phyloP scores from a whole-genome alignment of 23 red algal genomes.

The Cyanidiococcus yangmingshanensis region DNA sequence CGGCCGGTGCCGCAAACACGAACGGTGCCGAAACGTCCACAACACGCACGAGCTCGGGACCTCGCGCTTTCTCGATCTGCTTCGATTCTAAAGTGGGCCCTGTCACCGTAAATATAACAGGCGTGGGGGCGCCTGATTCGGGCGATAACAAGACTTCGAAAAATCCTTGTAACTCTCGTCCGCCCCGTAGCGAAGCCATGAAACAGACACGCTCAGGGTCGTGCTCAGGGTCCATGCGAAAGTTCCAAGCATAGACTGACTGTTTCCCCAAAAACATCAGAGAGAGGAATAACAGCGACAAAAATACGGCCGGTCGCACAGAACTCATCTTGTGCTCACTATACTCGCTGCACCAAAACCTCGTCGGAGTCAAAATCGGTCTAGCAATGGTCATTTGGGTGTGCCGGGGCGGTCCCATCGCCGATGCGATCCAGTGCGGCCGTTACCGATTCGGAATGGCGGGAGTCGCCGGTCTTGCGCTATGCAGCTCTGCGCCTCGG shows the following conservation, averaged over 20 bases:
- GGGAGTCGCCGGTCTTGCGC: too few species aligned
- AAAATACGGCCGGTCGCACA: too few species aligned
- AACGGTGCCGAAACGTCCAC: slow-evolving; percentile 5
- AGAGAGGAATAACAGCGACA: too few species aligned
- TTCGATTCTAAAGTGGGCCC: slow-evolving; percentile 2
- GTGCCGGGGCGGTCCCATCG: too few species aligned
- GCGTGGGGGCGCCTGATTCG: neutral
- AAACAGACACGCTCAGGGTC: slow-evolving; percentile 13
- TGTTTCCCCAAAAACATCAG: too few species aligned
- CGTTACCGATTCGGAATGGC: neutral
- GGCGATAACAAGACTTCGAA: neutral
- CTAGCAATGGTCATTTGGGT: too few species aligned
- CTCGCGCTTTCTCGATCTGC: neutral
- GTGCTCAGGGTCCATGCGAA: neutral
- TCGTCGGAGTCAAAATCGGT: too few species aligned
- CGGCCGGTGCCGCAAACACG: slow-evolving; percentile 4
- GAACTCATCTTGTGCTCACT: too few species aligned
- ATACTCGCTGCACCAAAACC: too few species aligned
- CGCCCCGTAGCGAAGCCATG: neutral
- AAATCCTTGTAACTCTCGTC: slow-evolving; percentile 6
- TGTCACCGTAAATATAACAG: neutral
- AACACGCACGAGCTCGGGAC: neutral
- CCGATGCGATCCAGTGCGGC: neutral
- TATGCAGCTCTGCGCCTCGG: too few species aligned
- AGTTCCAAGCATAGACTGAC: neutral